Evolutionary conservation across 306 rosid genomes (phyloP).

Genomic region (Delonix regia): DNA sequence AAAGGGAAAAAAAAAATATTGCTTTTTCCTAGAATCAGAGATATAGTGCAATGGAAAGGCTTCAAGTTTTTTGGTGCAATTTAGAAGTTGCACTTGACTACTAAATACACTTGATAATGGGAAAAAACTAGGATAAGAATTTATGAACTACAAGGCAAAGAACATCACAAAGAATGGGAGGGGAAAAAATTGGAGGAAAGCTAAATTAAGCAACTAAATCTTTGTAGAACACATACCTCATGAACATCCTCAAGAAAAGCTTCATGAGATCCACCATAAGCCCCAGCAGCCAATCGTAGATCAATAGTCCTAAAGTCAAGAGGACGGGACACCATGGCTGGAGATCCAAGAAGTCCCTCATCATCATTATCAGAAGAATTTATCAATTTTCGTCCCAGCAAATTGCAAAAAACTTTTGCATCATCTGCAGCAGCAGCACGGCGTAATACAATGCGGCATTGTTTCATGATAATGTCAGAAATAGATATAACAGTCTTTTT

Average conservation of each 20-base stretch:
- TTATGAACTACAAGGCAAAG: background rate
- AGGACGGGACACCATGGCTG: slow-evolving; percentile 94
- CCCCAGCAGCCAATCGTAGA: slow-evolving; percentile 88
- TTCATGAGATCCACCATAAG: slow-evolving; percentile 85
- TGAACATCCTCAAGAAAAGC: slow-evolving; percentile 93
- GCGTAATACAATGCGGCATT: slow-evolving; percentile 89
- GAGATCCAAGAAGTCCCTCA: slow-evolving; percentile 96
- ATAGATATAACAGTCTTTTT: slow-evolving; percentile 61
- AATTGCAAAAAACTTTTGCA: slow-evolving; percentile 87
- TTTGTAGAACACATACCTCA: slow-evolving; percentile 65
- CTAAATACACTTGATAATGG: background rate
- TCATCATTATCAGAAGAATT: slow-evolving; percentile 94
- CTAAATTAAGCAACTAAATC: slow-evolving; percentile 18
- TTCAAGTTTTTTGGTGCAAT: background rate
- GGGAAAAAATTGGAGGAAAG: background rate
- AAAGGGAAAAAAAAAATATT: background rate
- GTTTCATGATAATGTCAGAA: slow-evolving; percentile 84
- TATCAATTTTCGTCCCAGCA: slow-evolving; percentile 85
- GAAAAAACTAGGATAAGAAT: background rate
- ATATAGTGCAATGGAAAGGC: background rate
- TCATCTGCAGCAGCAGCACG: slow-evolving; percentile 90
- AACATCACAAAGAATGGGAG: background rate
- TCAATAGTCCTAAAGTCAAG: slow-evolving; percentile 96
- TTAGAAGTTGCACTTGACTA: background rate
- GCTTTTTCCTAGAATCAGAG: background rate